Evolutionary conservation across 257 asterid species (phyloP), one percentile per base, ranked within the genome.

Genomic region (Penstemon davidsonii): DNA sequence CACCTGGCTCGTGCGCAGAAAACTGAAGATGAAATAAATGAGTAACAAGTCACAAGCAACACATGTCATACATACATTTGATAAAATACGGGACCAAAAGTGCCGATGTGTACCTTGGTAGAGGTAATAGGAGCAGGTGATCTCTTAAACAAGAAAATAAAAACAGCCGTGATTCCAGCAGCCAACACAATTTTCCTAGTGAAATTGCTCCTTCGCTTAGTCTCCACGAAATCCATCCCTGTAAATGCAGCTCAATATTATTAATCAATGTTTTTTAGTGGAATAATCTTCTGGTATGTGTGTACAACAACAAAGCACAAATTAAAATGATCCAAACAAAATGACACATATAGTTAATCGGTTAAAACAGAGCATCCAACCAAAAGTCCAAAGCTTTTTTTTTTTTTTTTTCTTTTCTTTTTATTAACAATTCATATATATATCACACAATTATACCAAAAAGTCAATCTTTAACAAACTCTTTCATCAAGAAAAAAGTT

Each of bases 211-310:
- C 80, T 81, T 54, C 87, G 69, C 67, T 85, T 84, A 4, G 62
- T 66, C 73, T 87, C 95, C 54, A 79, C 47, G 68, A 69, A 78
- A 84, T 90, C 97, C 96, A 86, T 86, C 43, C 69, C 88, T 83
- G 73, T 3, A 69, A 42, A 10, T 5, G 62, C 19, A 61, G 33
- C 33, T 25, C 3, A 25, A 25, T 25, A 25, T 25, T 1, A 25
- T 25, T 25, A 25, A 25, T 25, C 33, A 25, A 25, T 25, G 33
- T 25, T 25, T 25, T 25, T 25, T 25, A 25, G 33, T 25, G 33
- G 2, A 25, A 25, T 25, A 25, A 25, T 25, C 33, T 25, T 25
- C 33, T 25, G 33, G 33, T 25, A 25, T 25, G 33, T 25, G 33
- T 4, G 13, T 39, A 59, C 25, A 59, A 42, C 56, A 13, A 39